Evolutionary conservation across 441 rosid species (phyloP), one percentile per base, ranked within the genome.

Genomic region (Pelargonium citronellum): DNA sequence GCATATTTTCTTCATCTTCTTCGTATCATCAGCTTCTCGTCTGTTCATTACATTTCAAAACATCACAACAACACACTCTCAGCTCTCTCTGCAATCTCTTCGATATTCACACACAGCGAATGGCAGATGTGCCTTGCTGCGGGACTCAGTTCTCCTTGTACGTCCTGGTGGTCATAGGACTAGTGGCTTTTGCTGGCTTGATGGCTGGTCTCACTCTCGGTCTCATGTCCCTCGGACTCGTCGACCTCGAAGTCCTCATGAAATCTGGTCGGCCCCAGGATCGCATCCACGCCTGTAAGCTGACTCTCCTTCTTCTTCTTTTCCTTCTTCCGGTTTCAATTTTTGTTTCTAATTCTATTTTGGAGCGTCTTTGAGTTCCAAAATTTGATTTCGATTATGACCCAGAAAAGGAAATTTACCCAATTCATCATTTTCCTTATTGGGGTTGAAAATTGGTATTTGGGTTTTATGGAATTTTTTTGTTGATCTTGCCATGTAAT

Each of bases 121-220:
- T 66, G 16, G 37, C 77, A 6, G 85, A 85, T 69, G 8, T 78
- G 11, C 67, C 82, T 3, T 86, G 92, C 73, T 93, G 96, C 43
- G 83, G 79, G 64, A 64, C 83, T 0, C 17, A 67, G 72, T 93
- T 91, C 77, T 80, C 1, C 37, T 16, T 90, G 19, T 81, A 67
- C 78, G 49, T 94, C 44, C 53, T 90, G 51, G 74, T 73, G 37
- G 85, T 78, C 64, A 75, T 82, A 44, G 92, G 90, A 17, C 80
- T 91, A 22, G 98, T 94, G 5, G 6, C 77, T 15, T 94, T 91
- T 76, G 97, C 96, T n/a, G 98, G 97, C 0, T 75, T 94, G 61
- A 91, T 94, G 97, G 96, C 98, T 19, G 98, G 98, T 22, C 68
- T 94, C n/a, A 94, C 98, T 0, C 91, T 91, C 0, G 98, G 96